Base-by-base conservation (phyloP, 495 filamentous ascomycete genomes). In the Talaromyces adpressus region DNA sequence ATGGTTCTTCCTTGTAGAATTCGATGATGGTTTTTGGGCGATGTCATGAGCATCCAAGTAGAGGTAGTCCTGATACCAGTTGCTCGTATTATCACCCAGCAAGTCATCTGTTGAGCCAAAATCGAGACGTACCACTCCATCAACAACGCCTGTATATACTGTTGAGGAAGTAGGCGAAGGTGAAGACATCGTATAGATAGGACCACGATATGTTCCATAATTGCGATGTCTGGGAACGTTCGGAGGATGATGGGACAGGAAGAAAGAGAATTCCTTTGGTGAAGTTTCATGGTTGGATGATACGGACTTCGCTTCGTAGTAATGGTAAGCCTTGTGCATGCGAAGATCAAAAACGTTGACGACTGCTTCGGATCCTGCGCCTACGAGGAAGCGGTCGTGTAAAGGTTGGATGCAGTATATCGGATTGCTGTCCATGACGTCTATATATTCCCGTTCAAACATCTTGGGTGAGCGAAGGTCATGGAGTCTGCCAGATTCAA, bases 331-430 rank as follows among this genome's bases (percentile, higher is more conserved):
- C 7, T 78, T 82, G 9, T 72, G 70, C 74, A 86, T 78, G 41
- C 87, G 84, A 36, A 90, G 70, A 67, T 90, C 86, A 63, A 89
- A 90, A 2, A 88, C 68, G 65, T 89, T 89, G 8, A 90, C 69
- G 16, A 87, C 67, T 51, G 79, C 81, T 66, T 88, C 80, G 9
- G 78, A 77, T 9, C 79, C 78, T 1, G 78, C 78, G 18, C 87
- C 87, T 18, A 81, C 82, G 14, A 88, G 63, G 64, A 90, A 82
- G 6, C 79, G 75, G 64, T 87, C 78, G 22, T 79, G 75, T 64
- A 87, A 75, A 0, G 83, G 72, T 2, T 81, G 79, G 11, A 90
- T 75, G 47, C 84, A 84, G 70, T 87, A 89, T 16, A 88, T 80
- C 1, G 82, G 73, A 22, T 75, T 79, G 27, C 76, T 71, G 67